A percentile compares a stretch with the other conserved stretches of the same genome.
Conservation (phyloP, 2,329 filamentous ascomycete species). For the Aureobasidium lini region DNA sequence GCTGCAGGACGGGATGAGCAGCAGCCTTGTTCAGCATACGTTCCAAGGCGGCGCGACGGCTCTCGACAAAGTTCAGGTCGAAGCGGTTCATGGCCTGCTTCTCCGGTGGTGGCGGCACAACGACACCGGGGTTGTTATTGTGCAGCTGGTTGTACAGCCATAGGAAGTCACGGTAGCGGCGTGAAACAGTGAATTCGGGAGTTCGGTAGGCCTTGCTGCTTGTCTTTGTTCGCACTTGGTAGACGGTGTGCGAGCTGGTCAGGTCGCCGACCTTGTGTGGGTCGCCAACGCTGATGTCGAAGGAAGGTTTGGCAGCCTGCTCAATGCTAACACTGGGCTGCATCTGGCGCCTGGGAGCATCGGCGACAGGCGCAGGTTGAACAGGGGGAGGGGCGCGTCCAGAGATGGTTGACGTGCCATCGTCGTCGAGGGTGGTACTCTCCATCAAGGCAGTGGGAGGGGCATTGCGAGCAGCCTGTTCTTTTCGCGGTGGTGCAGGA, state of each 20-base stretch:
- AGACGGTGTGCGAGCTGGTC: constrained; percentile 95
- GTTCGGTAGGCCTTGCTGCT: constrained; percentile 93
- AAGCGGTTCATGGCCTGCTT: constrained; percentile 97
- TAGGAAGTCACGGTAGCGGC: constrained; percentile 91
- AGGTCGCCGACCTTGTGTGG: constrained; percentile 96
- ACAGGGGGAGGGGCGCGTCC: constrained; percentile 59
- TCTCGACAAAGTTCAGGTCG: constrained; percentile 94
- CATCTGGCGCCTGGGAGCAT: constrained; percentile 43
- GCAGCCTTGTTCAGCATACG: constrained; percentile 98
- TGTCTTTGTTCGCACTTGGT: constrained; percentile 92
- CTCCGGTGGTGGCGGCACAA: constrained; percentile 91
- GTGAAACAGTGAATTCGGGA: constrained; percentile 84
- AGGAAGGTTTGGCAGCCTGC: constrained; percentile 85
- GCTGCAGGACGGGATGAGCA: constrained; percentile 79
- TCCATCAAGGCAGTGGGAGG: constrained; percentile 54
- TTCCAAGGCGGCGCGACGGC: constrained; percentile 80
- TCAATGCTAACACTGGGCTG: constrained; percentile 84
- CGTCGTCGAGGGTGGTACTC: constrained; percentile 62
- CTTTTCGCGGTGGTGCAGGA: constrained; percentile 56
- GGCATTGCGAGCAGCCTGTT: constrained; percentile 40
- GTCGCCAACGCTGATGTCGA: constrained; percentile 87
- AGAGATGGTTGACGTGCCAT: constrained; percentile 35
- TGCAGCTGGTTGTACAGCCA: constrained; percentile 97
- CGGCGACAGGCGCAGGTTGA: constrained; percentile 38
- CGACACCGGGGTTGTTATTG: constrained; percentile 87